Base-by-base conservation (phyloP, 106 monocot species). In the Dioscorea alata region DNA sequence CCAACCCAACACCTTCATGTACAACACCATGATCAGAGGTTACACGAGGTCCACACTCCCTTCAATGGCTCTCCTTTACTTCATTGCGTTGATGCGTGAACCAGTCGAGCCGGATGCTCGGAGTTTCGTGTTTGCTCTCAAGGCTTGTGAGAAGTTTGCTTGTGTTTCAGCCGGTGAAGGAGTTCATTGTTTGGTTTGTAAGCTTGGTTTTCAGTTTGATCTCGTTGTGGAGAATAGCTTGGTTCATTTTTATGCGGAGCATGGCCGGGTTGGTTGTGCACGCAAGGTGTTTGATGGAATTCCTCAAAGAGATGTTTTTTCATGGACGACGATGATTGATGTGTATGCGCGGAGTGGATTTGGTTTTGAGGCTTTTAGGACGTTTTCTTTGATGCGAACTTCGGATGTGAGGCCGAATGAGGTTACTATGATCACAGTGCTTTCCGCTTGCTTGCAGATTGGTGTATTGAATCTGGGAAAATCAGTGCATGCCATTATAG, bases 251-350 rank as follows among this genome's bases (percentile, higher is more conserved):
- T 88, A 92, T 48, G 73, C 67, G 3, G 64, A 58, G n/a, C 51
- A 51, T 14, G 71, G 73, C 14, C 19, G 31, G 8, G 20, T 85
- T 42, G 31, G 10, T 23, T 49, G 3, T 65, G 80, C 85, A 6
- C 18, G 63, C 6, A 33, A 76, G 12, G 0, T 88, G 76, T 92
- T 92, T 24, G 76, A 78, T 58, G 60, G 49, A 68, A 79, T 75
- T 60, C 3, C 33, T 52, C 62, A 81, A 10, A 72, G 76, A 69
- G 85, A 92, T 76, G 85, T 92, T 16, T 76, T 85, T 67, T 85
- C 92, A 21, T 92, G 88, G 92, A 88, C 92, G 2, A 88, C 85
- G 23, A 78, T 92, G 54, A 79, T 92, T 25, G 88, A 85, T 60
- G 92, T 75, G 21, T 83, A 79, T 54, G 63, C 72, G 2, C 67